phyloP scores from a whole-genome alignment of 305 asterid genomes.

The Andrographis paniculata region DNA sequence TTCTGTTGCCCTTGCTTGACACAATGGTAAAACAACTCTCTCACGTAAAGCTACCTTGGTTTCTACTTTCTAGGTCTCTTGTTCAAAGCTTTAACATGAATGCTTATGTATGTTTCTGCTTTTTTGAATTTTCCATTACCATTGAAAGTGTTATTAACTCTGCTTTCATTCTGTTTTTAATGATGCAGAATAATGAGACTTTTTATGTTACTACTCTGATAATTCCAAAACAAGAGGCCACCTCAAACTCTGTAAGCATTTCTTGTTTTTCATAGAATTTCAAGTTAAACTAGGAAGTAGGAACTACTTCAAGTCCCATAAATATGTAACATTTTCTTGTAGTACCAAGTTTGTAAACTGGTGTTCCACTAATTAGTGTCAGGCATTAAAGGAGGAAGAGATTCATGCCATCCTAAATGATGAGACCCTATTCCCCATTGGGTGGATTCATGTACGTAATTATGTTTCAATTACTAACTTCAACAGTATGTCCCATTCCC shows the following conservation, averaged over 20 bases:
- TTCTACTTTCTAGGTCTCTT: background rate
- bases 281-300: slow-evolving; percentile 1
- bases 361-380: slow-evolving; percentile 27
- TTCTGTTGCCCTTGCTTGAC: background rate
- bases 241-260: slow-evolving; percentile 34
- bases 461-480: too few relatives aligned
- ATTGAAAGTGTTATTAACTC: background rate
- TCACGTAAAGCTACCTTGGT: background rate
- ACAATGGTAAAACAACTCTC: background rate
- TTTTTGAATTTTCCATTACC: background rate
- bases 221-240: slow-evolving; percentile 40
- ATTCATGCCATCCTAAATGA: slow-evolving; percentile 36
- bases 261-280: background rate
- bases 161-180: background rate
- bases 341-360: background rate
- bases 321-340: slow-evolving; percentile 4
- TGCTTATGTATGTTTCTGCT: background rate
- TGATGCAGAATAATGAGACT: slow-evolving; percentile 32
- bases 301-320: background rate
- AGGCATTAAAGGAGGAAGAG: slow-evolving; percentile 40
- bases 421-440: slow-evolving; percentile 35
- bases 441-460: slow-evolving; percentile 44
- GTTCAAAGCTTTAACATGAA: background rate
- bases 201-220: slow-evolving; percentile 34
- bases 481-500: too few relatives aligned